These are phyloP conservation scores for Hygrophoropsis aurantiaca DNA, from an alignment of 768 basidiomycete species.

Conservation along the genomic window DNA sequence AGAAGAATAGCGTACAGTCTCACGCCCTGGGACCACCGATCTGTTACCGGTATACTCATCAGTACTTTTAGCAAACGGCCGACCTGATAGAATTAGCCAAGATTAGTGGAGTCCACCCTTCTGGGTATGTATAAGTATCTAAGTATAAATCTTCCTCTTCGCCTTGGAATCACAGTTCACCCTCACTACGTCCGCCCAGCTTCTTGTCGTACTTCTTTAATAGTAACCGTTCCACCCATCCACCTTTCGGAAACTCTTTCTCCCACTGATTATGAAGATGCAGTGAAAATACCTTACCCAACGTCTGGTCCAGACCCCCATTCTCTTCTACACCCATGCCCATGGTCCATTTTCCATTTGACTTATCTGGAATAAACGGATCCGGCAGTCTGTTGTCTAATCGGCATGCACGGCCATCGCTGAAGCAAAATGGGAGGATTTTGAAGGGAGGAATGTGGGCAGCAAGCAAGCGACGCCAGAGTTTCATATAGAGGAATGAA, in stretches of 20 bases:
- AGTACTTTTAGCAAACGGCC: too few species aligned
- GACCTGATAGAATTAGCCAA: too few species aligned
- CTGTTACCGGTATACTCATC: too few species aligned
- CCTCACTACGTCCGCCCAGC: slow-evolving; percentile 10
- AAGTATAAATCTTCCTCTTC: too few species aligned
- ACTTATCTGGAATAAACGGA: slow-evolving; percentile 67
- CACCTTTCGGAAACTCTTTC: slow-evolving; percentile 75
- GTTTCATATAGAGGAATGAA: slow-evolving; percentile 83
- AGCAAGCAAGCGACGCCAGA: slow-evolving; percentile 82
- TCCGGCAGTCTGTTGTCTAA: slow-evolving; percentile 92
- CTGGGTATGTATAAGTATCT: too few species aligned
- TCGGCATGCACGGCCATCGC: slow-evolving; percentile 88
- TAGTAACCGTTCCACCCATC: slow-evolving; percentile 86
- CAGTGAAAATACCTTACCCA: slow-evolving; percentile 78
- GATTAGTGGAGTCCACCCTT: too few species aligned
- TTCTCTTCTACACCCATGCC: slow-evolving; percentile 60
- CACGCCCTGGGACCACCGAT: too few species aligned
- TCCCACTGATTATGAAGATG: slow-evolving; percentile 98
- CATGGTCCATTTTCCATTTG: slow-evolving; percentile 64
- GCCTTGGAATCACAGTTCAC: background rate
- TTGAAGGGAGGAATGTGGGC: slow-evolving; percentile 80
- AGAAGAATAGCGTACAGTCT: too few species aligned
- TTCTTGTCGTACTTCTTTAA: slow-evolving; percentile 57
- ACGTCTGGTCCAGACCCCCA: slow-evolving; percentile 58
- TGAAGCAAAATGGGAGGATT: slow-evolving; percentile 93